These are phyloP conservation scores for Colletotrichum gloeosporioides DNA, from an alignment of 2,329 filamentous ascomycete species.

Conservation along the genomic window DNA sequence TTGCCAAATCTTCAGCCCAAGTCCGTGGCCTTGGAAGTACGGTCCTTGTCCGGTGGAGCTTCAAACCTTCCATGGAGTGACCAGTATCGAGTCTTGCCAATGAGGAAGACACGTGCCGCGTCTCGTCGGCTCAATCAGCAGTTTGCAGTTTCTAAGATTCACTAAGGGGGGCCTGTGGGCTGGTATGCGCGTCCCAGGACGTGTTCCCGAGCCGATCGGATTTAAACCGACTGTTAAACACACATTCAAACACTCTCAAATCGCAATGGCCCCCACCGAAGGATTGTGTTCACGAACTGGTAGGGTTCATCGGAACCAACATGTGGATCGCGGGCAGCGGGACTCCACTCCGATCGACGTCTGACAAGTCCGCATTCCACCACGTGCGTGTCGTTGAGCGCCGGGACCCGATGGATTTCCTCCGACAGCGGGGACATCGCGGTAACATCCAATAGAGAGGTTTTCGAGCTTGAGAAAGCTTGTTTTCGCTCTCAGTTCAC, in stretches of 20 bases:
- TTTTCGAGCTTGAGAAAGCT: background rate
- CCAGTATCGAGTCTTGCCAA: background rate
- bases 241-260: background rate
- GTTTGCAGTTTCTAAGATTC: background rate
- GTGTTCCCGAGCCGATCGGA: background rate
- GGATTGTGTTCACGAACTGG: background rate
- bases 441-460: background rate
- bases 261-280: background rate
- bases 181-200: background rate
- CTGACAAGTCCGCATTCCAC: background rate
- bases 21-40: background rate
- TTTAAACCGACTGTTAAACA: background rate
- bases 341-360: conserved; percentile 9
- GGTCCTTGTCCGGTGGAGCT: background rate
- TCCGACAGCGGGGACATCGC: background rate
- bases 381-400: conserved; percentile 2
- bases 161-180: background rate
- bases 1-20: background rate
- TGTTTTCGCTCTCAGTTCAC: background rate
- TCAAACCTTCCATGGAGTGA: background rate
- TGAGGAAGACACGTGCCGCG: background rate
- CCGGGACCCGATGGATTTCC: background rate
- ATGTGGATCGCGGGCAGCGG: background rate
- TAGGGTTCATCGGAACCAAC: background rate
- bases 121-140: background rate